A percentile compares a stretch with the other conserved stretches of the same genome.
These are phyloP conservation scores for Aegle marmelos DNA, from an alignment of 345 rosid genomes.

Conservation along the genomic window DNA sequence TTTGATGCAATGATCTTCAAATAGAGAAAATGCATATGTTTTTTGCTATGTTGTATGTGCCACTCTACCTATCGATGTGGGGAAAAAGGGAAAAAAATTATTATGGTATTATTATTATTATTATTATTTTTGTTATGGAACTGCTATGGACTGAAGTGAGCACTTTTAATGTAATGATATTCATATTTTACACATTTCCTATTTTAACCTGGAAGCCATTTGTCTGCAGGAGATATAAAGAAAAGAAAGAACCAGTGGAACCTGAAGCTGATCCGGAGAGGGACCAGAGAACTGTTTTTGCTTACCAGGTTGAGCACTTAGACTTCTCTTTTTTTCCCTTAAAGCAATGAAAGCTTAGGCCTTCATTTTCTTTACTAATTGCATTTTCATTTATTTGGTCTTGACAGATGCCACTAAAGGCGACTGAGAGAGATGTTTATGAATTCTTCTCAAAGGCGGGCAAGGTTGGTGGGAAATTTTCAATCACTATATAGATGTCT, in stretches of 20 bases:
- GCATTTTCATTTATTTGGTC: conserved; percentile 15
- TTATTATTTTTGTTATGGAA: neutral
- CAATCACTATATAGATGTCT: neutral
- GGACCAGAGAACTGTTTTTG: conserved; percentile 96
- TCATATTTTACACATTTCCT: neutral
- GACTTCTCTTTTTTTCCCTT: neutral
- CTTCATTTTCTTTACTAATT: neutral
- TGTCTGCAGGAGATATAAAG: conserved; percentile 61
- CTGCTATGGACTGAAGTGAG: neutral
- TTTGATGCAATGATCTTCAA: neutral
- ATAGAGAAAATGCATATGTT: neutral
- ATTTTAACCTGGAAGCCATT: neutral
- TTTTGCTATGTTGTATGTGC: neutral
- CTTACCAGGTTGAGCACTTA: conserved; percentile 63
- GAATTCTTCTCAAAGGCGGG: conserved; percentile 95
- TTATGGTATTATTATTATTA: neutral
- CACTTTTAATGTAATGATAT: neutral
- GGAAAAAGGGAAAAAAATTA: neutral
- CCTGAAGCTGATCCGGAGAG: conserved; percentile 97
- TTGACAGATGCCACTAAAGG: conserved; percentile 91
- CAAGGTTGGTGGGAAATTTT: conserved; percentile 53
- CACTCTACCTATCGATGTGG: neutral
- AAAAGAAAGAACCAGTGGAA: conserved; percentile 73
- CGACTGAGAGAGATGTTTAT: conserved; percentile 85
- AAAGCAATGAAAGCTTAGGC: neutral